Percentiles rank a stretch among this genome's conserved stretches.
phyloP scores from a whole-genome alignment of 192 early-diverging fungal genomes.

The Lobulomyces angularis region DNA sequence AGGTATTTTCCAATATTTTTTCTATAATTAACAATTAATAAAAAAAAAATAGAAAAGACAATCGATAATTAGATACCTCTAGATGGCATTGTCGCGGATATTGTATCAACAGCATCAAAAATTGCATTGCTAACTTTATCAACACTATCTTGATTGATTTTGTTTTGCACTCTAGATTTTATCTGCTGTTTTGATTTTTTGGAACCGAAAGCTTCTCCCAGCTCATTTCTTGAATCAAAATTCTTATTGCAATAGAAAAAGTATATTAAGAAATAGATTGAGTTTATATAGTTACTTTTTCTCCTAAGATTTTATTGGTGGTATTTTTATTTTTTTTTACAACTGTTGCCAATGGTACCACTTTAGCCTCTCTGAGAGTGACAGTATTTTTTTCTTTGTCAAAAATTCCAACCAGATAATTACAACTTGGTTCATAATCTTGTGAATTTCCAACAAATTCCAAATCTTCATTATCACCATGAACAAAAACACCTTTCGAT shows the following conservation, averaged over 20 bases:
- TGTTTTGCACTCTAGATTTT: conserved; percentile 71
- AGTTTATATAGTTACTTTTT: conserved; percentile 14
- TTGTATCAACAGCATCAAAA: conserved; percentile 54
- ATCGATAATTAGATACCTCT: conserved; percentile 15
- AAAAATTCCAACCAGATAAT: conserved; percentile 72
- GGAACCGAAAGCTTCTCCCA: conserved; percentile 88
- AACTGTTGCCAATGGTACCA: conserved; percentile 49
- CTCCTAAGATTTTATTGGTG: conserved; percentile 30
- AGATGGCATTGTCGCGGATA: conserved; percentile 48
- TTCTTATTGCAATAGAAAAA: conserved; percentile 24
- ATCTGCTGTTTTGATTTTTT: conserved; percentile 77
- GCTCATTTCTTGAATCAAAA: conserved; percentile 51
- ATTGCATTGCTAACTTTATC: conserved; percentile 51
- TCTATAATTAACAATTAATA: conserved; percentile 1
- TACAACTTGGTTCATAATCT: conserved; percentile 12
- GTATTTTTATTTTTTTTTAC: conserved; percentile 56
- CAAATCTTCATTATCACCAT: too few relatives aligned
- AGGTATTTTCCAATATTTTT: conserved; percentile 35
- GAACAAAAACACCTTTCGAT: too few relatives aligned
- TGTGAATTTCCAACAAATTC: neutral
- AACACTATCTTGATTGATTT: conserved; percentile 60
- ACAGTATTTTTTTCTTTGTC: conserved; percentile 55
- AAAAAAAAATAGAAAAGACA: neutral
- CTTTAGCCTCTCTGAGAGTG: conserved; percentile 53
- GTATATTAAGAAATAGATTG: neutral